Base-by-base conservation (phyloP, 306 rosid genomes). In the Malus fusca region DNA sequence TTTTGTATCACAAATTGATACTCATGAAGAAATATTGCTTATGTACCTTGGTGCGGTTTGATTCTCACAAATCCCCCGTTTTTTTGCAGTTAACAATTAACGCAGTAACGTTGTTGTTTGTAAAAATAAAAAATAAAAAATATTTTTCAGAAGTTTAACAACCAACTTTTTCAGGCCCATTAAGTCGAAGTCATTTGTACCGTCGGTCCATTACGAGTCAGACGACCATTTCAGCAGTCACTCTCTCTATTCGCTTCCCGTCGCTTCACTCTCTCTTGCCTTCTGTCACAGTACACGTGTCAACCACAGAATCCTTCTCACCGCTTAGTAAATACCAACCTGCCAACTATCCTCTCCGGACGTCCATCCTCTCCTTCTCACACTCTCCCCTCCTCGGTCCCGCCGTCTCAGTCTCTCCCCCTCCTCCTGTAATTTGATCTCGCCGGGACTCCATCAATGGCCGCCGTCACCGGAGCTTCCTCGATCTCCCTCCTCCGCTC, bases 401-500 rank as follows among this genome's bases (percentile, higher is more conserved):
- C 77, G 77, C 82, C 77, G 85, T 70, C 78, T 72, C 60, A 18
- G 11, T 3, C 75, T 14, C 81, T 66, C 25, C 23, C 17, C 19
- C 55, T 68, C 69, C 58, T 10, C 8, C 51, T 11, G 26, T 19
- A 6, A 46, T 44, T 68, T 37, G 9, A 7, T 1, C 62, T 55
- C 71, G 44, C 65, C 28, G 35, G 13, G 26, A 21, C 9, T 37
- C 75, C 81, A 42, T 48, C 81, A 60, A 83, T 83, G 86, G 86
- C 61, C 58, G 71, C 78, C 77, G 21, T 66, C 66, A 26, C 65
- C 25, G 58, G 75, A 75, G 68, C 86, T 71, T 72, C 85, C 62
- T 75, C 84, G 30, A 70, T 86, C 80, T 84, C 90, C 40, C 28
- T 79, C 46, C 22, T 79, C 73, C 77, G 80, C 56, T 78, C 88